Evolutionary conservation across 495 filamentous ascomycete species (phyloP), one percentile per base, ranked within the genome.

Genomic region (Penicillium lividum): DNA sequence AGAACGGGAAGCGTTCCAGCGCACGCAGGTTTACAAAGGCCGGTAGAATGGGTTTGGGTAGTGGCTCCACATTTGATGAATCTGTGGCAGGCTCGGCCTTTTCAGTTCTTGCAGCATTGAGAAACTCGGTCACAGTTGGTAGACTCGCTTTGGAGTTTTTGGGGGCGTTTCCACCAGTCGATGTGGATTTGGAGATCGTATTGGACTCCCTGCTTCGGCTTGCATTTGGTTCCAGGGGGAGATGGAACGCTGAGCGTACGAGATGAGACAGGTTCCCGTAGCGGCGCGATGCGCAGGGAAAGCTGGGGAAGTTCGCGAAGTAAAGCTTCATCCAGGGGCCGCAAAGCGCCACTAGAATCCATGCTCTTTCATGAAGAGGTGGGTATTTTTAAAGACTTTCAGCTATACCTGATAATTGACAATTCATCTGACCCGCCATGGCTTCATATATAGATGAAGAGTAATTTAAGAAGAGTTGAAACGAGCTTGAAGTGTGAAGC

Each of bases 11-110:
- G 9, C 75, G 73, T 56, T 80, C 77, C 42, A 80, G 59, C 13
- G 77, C 75, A 49, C 74, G 76, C 22, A 77, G 71, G 38, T 80
- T 80, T 61, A 80, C 76, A 57, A 79, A 80, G 8, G 75, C 75
- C 5, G 77, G 77, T 4, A 78, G 67, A 29, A 78, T 80, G 5
- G 75, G 75, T 57, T 70, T 74, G 5, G 76, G 76, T 11, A 64
- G 74, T 6, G 69, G 68, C 38, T 77, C 73, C 13, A 71, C 57
- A 48, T 57, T 77, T 18, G 68, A 66, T 40, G 68, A 59, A 36
- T 73, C 69, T 44, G 69, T 54, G 1, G 63, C 44, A 46, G 66
- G 34, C 44, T 80, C 74, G 46, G 63, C 65, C 52, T 72, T 79
- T 61, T 71, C 74, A 8, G 66, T 68, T 34, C 71, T 68, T 22